Base-by-base conservation (phyloP, 108 stramenopile genomes). In the Nitzschia sp. region DNA sequence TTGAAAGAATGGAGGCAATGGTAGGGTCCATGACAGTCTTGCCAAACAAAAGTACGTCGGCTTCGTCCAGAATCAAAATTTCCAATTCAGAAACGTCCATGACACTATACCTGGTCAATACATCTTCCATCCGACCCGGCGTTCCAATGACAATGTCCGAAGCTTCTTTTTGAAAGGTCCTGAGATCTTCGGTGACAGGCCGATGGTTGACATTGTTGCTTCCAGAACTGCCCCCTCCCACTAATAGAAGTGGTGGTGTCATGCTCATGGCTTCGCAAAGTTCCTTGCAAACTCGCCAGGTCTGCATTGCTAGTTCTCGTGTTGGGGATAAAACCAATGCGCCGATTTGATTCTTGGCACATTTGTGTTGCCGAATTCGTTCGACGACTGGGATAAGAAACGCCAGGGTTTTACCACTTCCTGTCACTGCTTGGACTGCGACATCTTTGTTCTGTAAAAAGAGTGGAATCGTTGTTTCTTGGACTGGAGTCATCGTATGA, bases 361-460 rank as follows among this genome's bases (percentile, higher is more conserved):
- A 55, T 27, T 79, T 67, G 3, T 34, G 31, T 25, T 80, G 80
- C 23, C 88, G 68, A 22, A 98, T 79, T 75, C 97, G 80, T 79
- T 99, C 97, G 2, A 98, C 80, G 6, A 88, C 77, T 2, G 99
- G 97, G 5, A 98, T 79, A 11, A 97, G 80, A 66, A 98, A 99
- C 13, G 97, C 96, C n/a, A 99, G 82, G 21, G 99, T 99, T 73
- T 99, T 99, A 2, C 99, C 99, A 9, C 76, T 79, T 0, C 99
- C 99, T 4, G 99, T 99, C 2, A 95, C 92, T 16, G 99, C 99
- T 57, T 98, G 93, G 2, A 98, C 99, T 26, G 92, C 90, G 0
- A 98, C 97, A 76, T 99, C 99, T 71, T 97, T 97, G 71, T 98
- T 87, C 5, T 82, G 80, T 21, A 99, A 71, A 66, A 99, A 96